A percentile compares a stretch with the other conserved stretches of the same genome.
Conservation (phyloP, 1,139 yeast genomes). For the Hyphopichia burtonii region DNA sequence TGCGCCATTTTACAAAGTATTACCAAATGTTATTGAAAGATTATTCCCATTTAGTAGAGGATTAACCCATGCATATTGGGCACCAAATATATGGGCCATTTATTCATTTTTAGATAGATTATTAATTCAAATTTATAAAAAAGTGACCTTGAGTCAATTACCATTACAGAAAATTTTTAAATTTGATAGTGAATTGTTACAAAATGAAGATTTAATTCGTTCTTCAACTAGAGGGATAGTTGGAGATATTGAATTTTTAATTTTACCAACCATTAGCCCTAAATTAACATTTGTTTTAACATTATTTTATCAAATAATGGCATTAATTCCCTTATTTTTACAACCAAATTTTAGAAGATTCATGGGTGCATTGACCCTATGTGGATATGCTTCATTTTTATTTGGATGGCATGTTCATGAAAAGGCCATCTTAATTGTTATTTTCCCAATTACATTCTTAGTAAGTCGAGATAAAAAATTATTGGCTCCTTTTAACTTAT, state of each 20-base stretch:
- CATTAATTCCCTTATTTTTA: conserved; percentile 71
- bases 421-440: conserved; percentile 85
- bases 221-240: conserved; percentile 83
- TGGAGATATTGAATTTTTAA: conserved; percentile 81
- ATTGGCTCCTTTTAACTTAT: conserved; percentile 61
- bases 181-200: conserved; percentile 28
- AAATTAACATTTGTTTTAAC: conserved; percentile 74
- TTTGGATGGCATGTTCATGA: conserved; percentile 99
- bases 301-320: conserved; percentile 74
- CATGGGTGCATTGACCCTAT: conserved; percentile 78
- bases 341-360: conserved; percentile 79
- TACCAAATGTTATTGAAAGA: conserved; percentile 65
- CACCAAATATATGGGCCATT: conserved; percentile 95
- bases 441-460: conserved; percentile 84
- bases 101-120: conserved; percentile 84
- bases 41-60: conserved; percentile 95
- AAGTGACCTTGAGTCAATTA: conserved; percentile 44
- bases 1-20: conserved; percentile 71
- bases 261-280: conserved; percentile 81
- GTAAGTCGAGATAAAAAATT: conserved; percentile 71
- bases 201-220: conserved; percentile 23
- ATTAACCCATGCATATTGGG: conserved; percentile 98
- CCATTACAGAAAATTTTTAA: conserved; percentile 33
- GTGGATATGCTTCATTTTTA: conserved; percentile 87
- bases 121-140: conserved; percentile 51